Conservation (phyloP, 768 basidiomycete genomes). For the Coprinellus aureogranulatus region DNA sequence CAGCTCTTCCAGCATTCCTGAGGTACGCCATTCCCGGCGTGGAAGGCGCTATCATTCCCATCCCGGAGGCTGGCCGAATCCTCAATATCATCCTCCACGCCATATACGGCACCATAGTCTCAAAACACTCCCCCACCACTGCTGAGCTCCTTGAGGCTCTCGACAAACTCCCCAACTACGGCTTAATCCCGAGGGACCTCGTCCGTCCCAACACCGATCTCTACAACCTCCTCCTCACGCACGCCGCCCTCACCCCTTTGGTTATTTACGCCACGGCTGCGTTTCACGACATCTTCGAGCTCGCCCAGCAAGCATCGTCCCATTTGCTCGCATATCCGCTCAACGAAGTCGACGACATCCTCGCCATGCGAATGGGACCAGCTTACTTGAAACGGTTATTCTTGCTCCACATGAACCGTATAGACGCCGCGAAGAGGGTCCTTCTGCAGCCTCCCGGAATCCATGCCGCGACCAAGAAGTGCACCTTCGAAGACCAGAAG, state of each 20-base stretch:
- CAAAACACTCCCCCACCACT: conserved; percentile 2
- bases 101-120: conserved; percentile 11
- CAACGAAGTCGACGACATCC: conserved; percentile 8
- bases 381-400: conserved; percentile 11
- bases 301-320: conserved; percentile 11
- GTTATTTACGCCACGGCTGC: conserved; percentile 15
- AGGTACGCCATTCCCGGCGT: background rate
- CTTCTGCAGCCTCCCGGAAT: conserved; percentile 4
- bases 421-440: conserved; percentile 6
- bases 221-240: conserved; percentile 12
- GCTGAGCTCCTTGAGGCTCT: conserved; percentile 10
- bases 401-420: conserved; percentile 7
- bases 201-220: conserved; percentile 2
- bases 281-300: conserved; percentile 8
- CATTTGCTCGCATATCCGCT: conserved; percentile 10
- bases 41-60: background rate
- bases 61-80: conserved; percentile 5
- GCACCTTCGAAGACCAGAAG: conserved; percentile 7
- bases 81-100: conserved; percentile 15
- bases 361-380: conserved; percentile 12
- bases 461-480: conserved; percentile 10
- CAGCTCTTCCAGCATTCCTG: conserved; percentile 32
- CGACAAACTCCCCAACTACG: conserved; percentile 12
- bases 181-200: conserved; percentile 3
- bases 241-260: conserved; percentile 10